Percentiles rank a stretch among this genome's conserved stretches.
phyloP scores from a whole-genome alignment of 352 stramenopile genomes.

The Phytopythium kandeliae region DNA sequence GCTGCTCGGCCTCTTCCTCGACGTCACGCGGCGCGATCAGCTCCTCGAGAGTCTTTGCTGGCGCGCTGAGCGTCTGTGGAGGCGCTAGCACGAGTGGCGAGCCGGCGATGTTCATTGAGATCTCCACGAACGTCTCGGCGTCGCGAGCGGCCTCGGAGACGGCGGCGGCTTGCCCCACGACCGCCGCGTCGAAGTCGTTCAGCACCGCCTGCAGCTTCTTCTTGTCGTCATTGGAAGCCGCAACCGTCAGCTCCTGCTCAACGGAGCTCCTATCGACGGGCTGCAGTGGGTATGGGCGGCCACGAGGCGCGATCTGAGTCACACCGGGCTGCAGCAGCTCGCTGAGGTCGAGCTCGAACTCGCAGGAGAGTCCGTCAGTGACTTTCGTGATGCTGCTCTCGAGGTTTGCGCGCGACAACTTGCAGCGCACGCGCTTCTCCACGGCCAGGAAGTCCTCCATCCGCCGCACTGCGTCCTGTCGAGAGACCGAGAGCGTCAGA shows the following conservation, averaged over 20 bases:
- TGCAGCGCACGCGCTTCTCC: constrained; percentile 31
- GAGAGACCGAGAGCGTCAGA: background rate
- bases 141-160: constrained; percentile 18
- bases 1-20: constrained; percentile 35
- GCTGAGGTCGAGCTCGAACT: constrained; percentile 29
- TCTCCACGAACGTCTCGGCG: constrained; percentile 24
- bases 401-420: constrained; percentile 23
- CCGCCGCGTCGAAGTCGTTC: constrained; percentile 49
- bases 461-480: constrained; percentile 22
- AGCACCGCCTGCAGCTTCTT: constrained; percentile 61
- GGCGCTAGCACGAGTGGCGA: constrained; percentile 34
- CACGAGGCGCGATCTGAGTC: constrained; percentile 9
- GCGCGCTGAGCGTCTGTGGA: constrained; percentile 16
- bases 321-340: constrained; percentile 28
- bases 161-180: constrained; percentile 16
- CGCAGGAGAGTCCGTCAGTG: constrained; percentile 25
- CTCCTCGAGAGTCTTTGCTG: constrained; percentile 32
- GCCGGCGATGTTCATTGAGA: constrained; percentile 22
- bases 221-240: constrained; percentile 62
- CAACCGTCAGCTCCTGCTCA: constrained; percentile 51
- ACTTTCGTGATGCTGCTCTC: constrained; percentile 20
- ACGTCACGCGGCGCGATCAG: constrained; percentile 49
- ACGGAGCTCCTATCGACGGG: constrained; percentile 35
- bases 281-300: constrained; percentile 15
- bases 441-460: constrained; percentile 45